Evolutionary conservation across 129 eudicot genomes (phyloP).

Genomic region (Centrapalus pauciflorus): DNA sequence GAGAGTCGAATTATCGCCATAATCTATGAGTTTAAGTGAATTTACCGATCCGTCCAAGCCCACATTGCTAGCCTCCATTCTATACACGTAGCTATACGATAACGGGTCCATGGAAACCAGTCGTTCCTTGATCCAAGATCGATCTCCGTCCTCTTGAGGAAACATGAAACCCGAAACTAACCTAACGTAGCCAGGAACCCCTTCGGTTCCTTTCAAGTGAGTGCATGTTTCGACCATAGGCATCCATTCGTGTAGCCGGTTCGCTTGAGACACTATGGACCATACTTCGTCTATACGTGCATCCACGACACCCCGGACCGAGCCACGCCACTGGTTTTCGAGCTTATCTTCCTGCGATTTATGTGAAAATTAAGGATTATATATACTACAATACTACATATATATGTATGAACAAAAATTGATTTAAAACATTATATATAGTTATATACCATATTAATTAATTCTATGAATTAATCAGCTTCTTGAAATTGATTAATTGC

Average conservation of each 20-base stretch:
- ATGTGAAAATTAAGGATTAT: neutral
- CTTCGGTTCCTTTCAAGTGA: conserved; percentile 52
- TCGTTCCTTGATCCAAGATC: conserved; percentile 75
- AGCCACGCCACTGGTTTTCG: conserved; percentile 47
- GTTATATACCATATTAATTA: conserved; percentile 13
- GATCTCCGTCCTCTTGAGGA: conserved; percentile 68
- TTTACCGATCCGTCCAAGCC: conserved; percentile 64
- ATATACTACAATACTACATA: neutral
- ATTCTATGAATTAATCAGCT: neutral
- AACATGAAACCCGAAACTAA: conserved; percentile 77
- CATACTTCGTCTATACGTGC: conserved; percentile 62
- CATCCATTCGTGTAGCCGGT: conserved; percentile 61
- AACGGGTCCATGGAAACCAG: conserved; percentile 43
- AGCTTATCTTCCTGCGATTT: conserved; percentile 14
- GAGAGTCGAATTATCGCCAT: conserved; percentile 54
- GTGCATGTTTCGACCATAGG: conserved; percentile 79
- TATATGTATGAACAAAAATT: neutral
- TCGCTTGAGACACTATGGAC: conserved; percentile 45
- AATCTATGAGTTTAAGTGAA: conserved; percentile 49
- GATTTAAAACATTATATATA: neutral
- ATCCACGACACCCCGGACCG: conserved; percentile 63
- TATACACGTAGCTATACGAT: conserved; percentile 32
- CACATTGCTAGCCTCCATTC: conserved; percentile 68
- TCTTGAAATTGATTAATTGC: neutral
- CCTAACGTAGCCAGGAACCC: conserved; percentile 50